phyloP scores from a whole-genome alignment of 2,329 filamentous ascomycete genomes.

The Cercospora sesami region DNA sequence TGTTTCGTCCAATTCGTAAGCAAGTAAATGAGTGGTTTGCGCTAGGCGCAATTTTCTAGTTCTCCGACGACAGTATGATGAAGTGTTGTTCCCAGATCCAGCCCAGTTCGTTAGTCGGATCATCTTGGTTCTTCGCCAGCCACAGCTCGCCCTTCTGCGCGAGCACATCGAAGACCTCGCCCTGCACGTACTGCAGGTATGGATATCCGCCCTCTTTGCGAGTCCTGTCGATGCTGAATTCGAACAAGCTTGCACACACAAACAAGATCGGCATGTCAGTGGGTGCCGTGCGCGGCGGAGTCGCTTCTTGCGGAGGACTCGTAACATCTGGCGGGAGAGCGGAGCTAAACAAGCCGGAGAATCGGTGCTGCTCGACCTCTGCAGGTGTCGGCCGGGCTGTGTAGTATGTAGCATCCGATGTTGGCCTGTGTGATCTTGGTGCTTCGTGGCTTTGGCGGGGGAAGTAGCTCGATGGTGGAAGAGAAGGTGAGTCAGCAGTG shows the following conservation, averaged over 20 bases:
- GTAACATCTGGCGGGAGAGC: conserved; percentile 35
- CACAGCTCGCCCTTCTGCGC: conserved; percentile 96
- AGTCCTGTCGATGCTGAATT: conserved; percentile 93
- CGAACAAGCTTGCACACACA: conserved; percentile 88
- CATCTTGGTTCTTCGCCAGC: conserved; percentile 97
- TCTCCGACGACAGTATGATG: conserved; percentile 38
- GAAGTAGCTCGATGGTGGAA: conserved; percentile 22
- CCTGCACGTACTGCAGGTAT: conserved; percentile 91
- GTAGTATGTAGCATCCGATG: conserved; percentile 38
- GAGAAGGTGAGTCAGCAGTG: conserved; percentile 36
- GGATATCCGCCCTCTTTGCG: conserved; percentile 93
- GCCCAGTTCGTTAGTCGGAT: conserved; percentile 72
- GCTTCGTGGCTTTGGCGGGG: conserved; percentile 32
- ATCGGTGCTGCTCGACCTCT: conserved; percentile 28
- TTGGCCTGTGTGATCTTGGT: conserved; percentile 30
- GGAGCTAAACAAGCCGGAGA: conserved; percentile 38
- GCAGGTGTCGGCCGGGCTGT: conserved; percentile 31
- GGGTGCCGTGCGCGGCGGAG: conserved; percentile 24
- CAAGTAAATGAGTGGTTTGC: neutral
- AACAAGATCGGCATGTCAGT: conserved; percentile 64
- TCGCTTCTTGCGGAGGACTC: conserved; percentile 13
- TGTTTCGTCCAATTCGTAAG: neutral
- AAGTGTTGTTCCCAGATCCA: conserved; percentile 99
- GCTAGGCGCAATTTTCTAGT: conserved; percentile 2
- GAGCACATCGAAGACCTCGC: conserved; percentile 74